A percentile compares a stretch with the other conserved stretches of the same genome.
Conservation (phyloP, 306 rosid genomes). For the Geum urbanum region DNA sequence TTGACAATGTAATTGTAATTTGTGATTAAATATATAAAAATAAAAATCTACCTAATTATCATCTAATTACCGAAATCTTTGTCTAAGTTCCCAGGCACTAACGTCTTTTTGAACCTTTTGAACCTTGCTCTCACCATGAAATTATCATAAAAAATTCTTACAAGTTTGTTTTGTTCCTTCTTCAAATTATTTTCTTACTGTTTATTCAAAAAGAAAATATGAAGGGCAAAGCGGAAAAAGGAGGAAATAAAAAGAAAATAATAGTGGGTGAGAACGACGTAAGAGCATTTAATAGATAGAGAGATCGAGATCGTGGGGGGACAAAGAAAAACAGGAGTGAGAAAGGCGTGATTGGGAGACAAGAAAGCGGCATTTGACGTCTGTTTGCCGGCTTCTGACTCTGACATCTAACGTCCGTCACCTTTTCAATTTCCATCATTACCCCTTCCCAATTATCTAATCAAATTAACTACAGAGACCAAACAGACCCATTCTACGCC, state of each 20-base stretch:
- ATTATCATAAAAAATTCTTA: too few relatives aligned
- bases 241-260: not conserved
- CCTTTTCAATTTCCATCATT: conserved; percentile 34
- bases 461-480: not conserved
- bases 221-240: conserved; percentile 3
- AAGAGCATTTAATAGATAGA: conserved; percentile 15
- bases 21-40: too few relatives aligned
- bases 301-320: conserved; percentile 33
- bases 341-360: conserved; percentile 46
- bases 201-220: not conserved
- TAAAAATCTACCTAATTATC: too few relatives aligned
- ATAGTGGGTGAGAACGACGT: not conserved
- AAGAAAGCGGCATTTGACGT: conserved; percentile 59
- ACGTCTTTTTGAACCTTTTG: too few relatives aligned
- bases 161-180: too few relatives aligned
- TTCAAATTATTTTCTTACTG: too few relatives aligned
- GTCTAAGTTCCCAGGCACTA: too few relatives aligned
- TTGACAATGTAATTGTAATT: too few relatives aligned
- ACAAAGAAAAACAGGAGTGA: conserved; percentile 38
- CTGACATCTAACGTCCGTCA: conserved; percentile 32
- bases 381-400: conserved; percentile 56
- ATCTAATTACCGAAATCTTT: too few relatives aligned
- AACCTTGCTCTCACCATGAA: too few relatives aligned
- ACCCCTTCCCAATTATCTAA: conserved; percentile 11
- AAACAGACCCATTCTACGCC: not conserved